Conservation (phyloP, 495 filamentous ascomycete genomes). For the Sabuloglossum arenarium region DNA sequence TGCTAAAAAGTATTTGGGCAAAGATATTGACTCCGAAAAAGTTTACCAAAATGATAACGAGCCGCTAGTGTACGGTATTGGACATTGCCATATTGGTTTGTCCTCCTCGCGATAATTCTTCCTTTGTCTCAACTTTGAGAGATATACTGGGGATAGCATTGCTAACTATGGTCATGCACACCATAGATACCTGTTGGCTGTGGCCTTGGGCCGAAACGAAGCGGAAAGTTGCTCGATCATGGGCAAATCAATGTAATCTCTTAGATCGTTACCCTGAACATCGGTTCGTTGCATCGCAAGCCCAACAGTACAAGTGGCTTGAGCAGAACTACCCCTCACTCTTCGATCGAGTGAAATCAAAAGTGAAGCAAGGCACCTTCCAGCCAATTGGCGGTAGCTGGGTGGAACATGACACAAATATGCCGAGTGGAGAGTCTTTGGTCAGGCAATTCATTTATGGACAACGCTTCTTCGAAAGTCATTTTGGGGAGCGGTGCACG, state of each 20-base stretch:
- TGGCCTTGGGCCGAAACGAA: slow-evolving; percentile 99
- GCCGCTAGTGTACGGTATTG: slow-evolving; percentile 67
- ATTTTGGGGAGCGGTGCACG: slow-evolving; percentile 68
- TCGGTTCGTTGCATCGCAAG: slow-evolving; percentile 76
- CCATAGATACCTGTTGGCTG: slow-evolving; percentile 51
- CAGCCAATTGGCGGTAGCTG: slow-evolving; percentile 93
- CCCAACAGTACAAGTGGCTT: slow-evolving; percentile 96
- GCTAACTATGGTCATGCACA: neutral
- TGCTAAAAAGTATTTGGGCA: slow-evolving; percentile 60
- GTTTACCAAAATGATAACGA: slow-evolving; percentile 61
- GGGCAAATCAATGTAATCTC: slow-evolving; percentile 86
- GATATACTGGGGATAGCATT: neutral
- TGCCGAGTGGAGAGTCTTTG: slow-evolving; percentile 87
- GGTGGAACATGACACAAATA: slow-evolving; percentile 97
- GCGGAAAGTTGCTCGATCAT: slow-evolving; percentile 86
- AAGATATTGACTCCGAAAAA: slow-evolving; percentile 56
- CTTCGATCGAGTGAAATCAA: slow-evolving; percentile 74
- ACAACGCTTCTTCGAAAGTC: slow-evolving; percentile 82
- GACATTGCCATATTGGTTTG: slow-evolving; percentile 83
- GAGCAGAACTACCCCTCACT: slow-evolving; percentile 70
- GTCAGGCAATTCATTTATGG: slow-evolving; percentile 91
- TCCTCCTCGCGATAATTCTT: slow-evolving; percentile 13
- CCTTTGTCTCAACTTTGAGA: neutral
- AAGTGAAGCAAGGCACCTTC: slow-evolving; percentile 78
- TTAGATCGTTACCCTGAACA: slow-evolving; percentile 91